Evolutionary conservation across 495 filamentous ascomycete genomes (phyloP).

Genomic region (Penicillium chermesinum): DNA sequence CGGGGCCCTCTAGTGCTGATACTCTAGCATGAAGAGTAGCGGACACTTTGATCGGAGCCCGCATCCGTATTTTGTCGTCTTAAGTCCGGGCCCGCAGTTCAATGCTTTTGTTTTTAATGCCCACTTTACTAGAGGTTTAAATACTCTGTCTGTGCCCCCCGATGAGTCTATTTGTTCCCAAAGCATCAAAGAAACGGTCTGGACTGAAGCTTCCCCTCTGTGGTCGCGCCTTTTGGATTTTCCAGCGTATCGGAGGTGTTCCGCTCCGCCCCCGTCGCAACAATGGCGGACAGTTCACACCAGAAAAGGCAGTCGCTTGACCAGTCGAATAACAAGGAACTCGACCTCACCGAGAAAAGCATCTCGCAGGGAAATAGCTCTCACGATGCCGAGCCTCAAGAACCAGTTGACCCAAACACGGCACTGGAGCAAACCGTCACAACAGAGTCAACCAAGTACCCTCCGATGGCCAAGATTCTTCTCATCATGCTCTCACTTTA

Average conservation of each 20-base stretch:
- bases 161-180: too few species aligned
- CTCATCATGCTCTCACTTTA: constrained; percentile 1
- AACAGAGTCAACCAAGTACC: background rate
- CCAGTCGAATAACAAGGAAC: background rate
- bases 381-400: background rate
- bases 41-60: too few species aligned
- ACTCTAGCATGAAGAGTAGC: background rate
- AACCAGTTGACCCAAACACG: background rate
- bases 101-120: too few species aligned
- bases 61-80: background rate
- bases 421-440: background rate
- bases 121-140: too few species aligned
- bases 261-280: background rate
- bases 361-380: background rate
- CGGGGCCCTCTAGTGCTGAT: background rate
- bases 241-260: background rate
- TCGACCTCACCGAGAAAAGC: background rate
- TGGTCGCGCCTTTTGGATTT: background rate
- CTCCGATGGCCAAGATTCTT: background rate
- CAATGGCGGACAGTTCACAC: background rate
- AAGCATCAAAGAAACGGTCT: too few species aligned
- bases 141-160: too few species aligned
- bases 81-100: background rate
- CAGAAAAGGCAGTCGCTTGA: background rate
- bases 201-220: background rate